Evolutionary conservation across 164 flowering plant species (phyloP).

Genomic region (Protea cynaroides): DNA sequence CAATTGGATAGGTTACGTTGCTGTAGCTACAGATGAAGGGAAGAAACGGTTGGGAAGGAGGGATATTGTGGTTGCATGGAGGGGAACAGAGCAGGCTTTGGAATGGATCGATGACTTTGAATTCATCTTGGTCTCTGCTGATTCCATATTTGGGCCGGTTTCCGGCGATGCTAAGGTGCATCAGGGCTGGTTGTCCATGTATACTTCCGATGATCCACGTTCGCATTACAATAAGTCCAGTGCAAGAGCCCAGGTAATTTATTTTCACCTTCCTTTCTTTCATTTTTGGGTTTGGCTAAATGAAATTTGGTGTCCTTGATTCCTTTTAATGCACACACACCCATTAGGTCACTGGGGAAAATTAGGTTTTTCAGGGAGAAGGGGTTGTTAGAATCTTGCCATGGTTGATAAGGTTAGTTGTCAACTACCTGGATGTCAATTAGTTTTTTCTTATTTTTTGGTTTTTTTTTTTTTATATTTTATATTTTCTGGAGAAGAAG

Average conservation of each 20-base stretch:
- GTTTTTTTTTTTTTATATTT: too few species aligned
- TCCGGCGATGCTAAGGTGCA: slow-evolving; percentile 20
- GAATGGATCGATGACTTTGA: slow-evolving; percentile 42
- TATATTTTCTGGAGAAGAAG: too few species aligned
- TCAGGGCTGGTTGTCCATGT: slow-evolving; percentile 36
- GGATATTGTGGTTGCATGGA: slow-evolving; percentile 44
- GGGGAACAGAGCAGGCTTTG: slow-evolving; percentile 28
- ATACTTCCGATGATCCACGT: slow-evolving; percentile 32
- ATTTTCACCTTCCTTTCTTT: too few species aligned
- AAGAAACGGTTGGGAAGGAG: slow-evolving; percentile 33
- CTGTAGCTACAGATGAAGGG: slow-evolving; percentile 57
- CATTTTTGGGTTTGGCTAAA: too few species aligned
- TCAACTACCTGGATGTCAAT: too few species aligned
- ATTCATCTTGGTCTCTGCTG: slow-evolving; percentile 26
- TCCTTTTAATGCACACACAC: too few species aligned
- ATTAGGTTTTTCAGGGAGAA: too few species aligned
- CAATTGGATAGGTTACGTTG: slow-evolving; percentile 53
- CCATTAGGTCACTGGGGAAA: too few species aligned
- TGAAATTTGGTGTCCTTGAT: too few species aligned
- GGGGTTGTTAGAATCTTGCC: too few species aligned
- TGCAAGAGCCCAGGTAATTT: slow-evolving; percentile 46
- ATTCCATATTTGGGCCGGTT: slow-evolving; percentile 13
- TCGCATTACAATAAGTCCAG: slow-evolving; percentile 35
- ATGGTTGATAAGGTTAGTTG: too few species aligned
- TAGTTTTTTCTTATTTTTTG: too few species aligned